A percentile compares a stretch with the other conserved stretches of the same genome.
Conservation (phyloP, 768 basidiomycete genomes). For the Boletellus sp. region DNA sequence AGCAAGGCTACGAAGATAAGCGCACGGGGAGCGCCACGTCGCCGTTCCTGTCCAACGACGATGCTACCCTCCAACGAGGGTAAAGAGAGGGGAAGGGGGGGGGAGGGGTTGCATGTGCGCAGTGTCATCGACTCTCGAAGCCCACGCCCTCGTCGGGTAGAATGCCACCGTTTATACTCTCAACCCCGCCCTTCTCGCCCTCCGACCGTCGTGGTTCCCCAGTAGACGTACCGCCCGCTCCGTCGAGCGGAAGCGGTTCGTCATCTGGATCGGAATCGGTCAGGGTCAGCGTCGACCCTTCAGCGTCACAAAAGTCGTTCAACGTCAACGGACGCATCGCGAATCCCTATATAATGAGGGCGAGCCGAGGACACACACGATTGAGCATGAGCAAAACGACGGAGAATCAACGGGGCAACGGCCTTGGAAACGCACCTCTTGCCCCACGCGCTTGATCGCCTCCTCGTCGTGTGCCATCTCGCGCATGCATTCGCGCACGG, state of each 20-base stretch:
- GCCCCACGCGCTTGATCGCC: constrained; percentile 41
- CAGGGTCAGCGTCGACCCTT: constrained; percentile 29
- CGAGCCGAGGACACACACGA: neutral
- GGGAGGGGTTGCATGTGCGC: too few relatives aligned
- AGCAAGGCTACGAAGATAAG: too few relatives aligned
- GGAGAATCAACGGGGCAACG: neutral
- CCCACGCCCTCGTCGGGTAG: neutral
- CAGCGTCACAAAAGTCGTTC: constrained; percentile 60
- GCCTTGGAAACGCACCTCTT: constrained; percentile 35
- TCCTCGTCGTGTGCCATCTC: constrained; percentile 45
- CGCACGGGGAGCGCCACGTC: too few relatives aligned
- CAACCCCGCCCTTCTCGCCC: neutral
- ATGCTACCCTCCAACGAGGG: too few relatives aligned
- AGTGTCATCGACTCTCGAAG: constrained; percentile 2
- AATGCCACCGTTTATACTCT: neutral
- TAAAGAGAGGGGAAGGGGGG: too few relatives aligned
- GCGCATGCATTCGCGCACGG: constrained; percentile 81
- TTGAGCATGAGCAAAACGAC: neutral
- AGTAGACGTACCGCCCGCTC: neutral
- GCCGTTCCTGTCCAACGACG: too few relatives aligned
- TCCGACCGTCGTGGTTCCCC: constrained; percentile 5
- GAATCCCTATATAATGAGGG: constrained; percentile 54
- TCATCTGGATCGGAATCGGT: constrained; percentile 27
- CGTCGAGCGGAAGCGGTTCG: constrained; percentile 17
- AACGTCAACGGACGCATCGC: constrained; percentile 67